Conservation (phyloP, 2,329 filamentous ascomycete species). For the Ambrosiella cleistominuta region DNA sequence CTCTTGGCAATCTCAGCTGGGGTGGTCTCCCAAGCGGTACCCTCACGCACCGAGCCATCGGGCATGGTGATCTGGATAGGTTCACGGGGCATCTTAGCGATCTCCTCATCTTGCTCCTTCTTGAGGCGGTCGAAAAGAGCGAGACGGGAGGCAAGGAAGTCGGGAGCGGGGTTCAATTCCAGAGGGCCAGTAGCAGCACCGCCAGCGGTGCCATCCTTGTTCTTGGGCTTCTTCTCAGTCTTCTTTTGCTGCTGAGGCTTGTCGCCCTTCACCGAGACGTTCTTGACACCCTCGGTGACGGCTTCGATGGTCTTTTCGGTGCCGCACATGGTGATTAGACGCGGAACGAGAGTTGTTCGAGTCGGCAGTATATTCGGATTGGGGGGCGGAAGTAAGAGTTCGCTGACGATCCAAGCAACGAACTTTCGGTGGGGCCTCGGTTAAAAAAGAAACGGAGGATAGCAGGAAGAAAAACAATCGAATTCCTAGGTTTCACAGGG, state of each 20-base stretch:
- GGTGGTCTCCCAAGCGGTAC: constrained; percentile 81
- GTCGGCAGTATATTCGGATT: neutral
- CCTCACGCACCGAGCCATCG: constrained; percentile 52
- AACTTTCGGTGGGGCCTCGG: neutral
- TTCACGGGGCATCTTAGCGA: constrained; percentile 52
- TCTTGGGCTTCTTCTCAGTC: constrained; percentile 25
- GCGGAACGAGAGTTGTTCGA: neutral
- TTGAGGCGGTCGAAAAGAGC: constrained; percentile 63
- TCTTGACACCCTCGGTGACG: constrained; percentile 41
- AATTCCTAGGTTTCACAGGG: neutral
- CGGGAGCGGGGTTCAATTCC: constrained; percentile 40
- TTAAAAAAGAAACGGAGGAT: neutral
- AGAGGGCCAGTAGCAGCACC: constrained; percentile 24
- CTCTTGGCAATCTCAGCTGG: constrained; percentile 59
- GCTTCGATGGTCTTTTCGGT: constrained; percentile 29
- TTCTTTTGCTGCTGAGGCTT: constrained; percentile 16
- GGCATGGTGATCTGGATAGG: constrained; percentile 57
- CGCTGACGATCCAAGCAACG: neutral
- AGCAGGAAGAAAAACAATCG: neutral
- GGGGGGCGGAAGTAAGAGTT: neutral
- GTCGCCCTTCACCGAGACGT: constrained; percentile 34
- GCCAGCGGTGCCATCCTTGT: constrained; percentile 21
- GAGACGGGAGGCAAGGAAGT: constrained; percentile 69
- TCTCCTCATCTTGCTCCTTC: constrained; percentile 62
- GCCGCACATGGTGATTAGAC: constrained; percentile 25